These are phyloP conservation scores for Agrocybe praecox DNA, from an alignment of 768 basidiomycete species.

Conservation along the genomic window DNA sequence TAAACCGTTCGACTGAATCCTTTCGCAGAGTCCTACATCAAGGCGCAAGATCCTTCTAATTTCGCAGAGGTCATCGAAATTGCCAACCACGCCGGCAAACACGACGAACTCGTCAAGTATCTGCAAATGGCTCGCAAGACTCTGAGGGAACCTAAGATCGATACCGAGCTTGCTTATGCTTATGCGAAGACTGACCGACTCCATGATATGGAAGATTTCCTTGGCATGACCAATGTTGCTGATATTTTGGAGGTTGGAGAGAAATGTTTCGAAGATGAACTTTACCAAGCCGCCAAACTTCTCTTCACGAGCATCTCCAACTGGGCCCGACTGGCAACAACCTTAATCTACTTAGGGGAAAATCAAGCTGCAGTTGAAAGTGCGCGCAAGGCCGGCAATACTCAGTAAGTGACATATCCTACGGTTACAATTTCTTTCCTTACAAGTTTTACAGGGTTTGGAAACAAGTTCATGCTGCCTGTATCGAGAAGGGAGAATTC, in stretches of 20 bases:
- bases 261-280: constrained; percentile 98
- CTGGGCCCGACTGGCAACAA: constrained; percentile 97
- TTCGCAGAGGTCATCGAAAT: constrained; percentile 80
- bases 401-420: constrained; percentile 66
- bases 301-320: constrained; percentile 97
- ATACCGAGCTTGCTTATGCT: constrained; percentile 96
- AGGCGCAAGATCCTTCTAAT: constrained; percentile 14
- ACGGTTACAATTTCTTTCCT: not conserved
- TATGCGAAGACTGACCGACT: constrained; percentile 97
- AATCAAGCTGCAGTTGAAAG: constrained; percentile 99
- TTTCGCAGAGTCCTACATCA: constrained; percentile 28
- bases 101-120: constrained; percentile 93
- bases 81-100: constrained; percentile 84
- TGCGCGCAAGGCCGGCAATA: constrained; percentile 98
- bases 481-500: constrained; percentile 97
- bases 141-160: constrained; percentile 95
- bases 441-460: constrained; percentile 69
- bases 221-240: constrained; percentile 97
- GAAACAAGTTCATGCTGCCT: constrained; percentile 99
- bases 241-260: constrained; percentile 97
- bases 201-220: constrained; percentile 99
- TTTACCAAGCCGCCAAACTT: constrained; percentile 96
- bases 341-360: constrained; percentile 96
- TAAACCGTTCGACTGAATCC: not conserved
- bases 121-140: constrained; percentile 99